Base-by-base conservation (phyloP, 495 filamentous ascomycete genomes). In the Trichoderma erinaceum region DNA sequence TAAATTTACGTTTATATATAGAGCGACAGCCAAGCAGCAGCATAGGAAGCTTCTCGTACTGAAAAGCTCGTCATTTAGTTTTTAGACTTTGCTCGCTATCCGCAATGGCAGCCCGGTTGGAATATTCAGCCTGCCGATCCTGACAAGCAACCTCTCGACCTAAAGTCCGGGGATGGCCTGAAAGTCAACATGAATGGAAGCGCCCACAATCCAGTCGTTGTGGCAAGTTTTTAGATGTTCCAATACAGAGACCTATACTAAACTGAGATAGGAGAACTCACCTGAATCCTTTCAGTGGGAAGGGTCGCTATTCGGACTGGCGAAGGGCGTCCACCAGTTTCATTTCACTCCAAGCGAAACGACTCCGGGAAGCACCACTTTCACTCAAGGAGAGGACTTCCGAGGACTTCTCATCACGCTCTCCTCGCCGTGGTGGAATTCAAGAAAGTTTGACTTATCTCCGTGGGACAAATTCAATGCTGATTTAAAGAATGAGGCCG, bases 121-220 rank as follows among this genome's bases (percentile, higher is more conserved):
- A 61, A 13, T 21, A 61, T 61, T 61, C 56, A 61, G 25, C 56
- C 56, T 5, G 23, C 25, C n/a, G 56, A 61, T 3, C 5, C 56
- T 15, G 27, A 11, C 56, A 61, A 61, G 12, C 56, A 61, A 13
- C 56, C 56, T 10, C 27, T 61, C 16, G 56, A 61, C 12, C 27
- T 61, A 23, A 61, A 61, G 15, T 4, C 56, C 1, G 56, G 56
- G 8, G 56, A 61, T 11, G 29, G 56, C 27, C 56, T 61, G 8
- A 61, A 32, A 61, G 56, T 61, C 25, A 61, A 32, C 56, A 61
- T 61, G 56, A 61, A 61, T 21, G 56, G 56, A 61, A 61, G 29
- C 13, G 27, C 29, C 1, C 56, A 61, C 27, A 23, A 61, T 35
- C 56, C 56, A 5, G 25, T 32, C 2, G 25, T 61, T 4, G 56